Evolutionary conservation across 2,329 filamentous ascomycete genomes (phyloP), one percentile per base, ranked within the genome.

Genomic region (Akanthomyces dipterigenus): DNA sequence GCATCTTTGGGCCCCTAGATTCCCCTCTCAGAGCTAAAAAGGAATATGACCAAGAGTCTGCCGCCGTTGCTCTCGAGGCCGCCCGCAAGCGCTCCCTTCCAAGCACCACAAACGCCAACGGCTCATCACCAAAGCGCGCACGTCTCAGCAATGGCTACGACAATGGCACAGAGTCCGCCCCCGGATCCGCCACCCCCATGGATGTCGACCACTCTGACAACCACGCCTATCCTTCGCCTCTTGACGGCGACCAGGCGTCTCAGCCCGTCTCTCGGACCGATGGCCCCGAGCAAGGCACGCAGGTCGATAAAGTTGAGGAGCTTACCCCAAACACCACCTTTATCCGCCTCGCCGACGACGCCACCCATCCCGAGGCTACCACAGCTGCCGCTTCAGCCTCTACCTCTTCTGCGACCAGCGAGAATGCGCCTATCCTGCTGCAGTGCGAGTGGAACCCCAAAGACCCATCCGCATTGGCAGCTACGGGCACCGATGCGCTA

Each of bases 381-480:
- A 71, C 74, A 45, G 71, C 74, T 55, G 68, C 73, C 24, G 34
- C 55, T 16, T 28, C 45, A 40, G 18, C 55, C 45, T 42, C 45
- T 40, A 16, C 45, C 55, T 73, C 75, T 26, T 73, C 76, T 65
- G 66, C 68, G 61, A 71, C 73, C 63, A 68, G 70, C 64, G 81
- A 84, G 70, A 82, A 80, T 69, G 77, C 78, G 74, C 83, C 85
- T 71, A 80, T 86, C 69, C 76, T 88, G 73, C 79, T 88, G 77
- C 84, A 87, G 74, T 87, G 85, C 80, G 83, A 86, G 79, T 88
- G 84, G 83, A 87, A 83, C 78, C 85, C 85, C 67, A 79, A 73
- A 74, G 81, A 88, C 77, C 82, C 85, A 72, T 83, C 81, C 63
- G 77, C 86, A 75, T 79, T 88, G 79, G 85, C 84, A 74, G 84